Conservation (phyloP, 148 eudicot genomes). For the Nepenthes gracilis region DNA sequence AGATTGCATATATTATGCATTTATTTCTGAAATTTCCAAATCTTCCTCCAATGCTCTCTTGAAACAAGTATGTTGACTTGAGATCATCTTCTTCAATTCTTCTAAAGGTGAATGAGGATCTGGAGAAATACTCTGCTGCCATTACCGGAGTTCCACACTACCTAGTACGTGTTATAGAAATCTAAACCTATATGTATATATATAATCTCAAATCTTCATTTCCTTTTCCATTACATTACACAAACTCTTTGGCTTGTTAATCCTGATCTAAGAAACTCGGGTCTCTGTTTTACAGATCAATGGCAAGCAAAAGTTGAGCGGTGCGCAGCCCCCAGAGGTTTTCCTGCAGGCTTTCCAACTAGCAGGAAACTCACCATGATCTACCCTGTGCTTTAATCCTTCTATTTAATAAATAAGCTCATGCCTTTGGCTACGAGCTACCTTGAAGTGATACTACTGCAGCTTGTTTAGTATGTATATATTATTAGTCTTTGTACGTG, state of each 20-base stretch:
- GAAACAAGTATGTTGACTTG: no score
- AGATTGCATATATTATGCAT: no score
- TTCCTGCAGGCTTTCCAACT: slow-evolving; percentile 57
- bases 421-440: no score
- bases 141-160: slow-evolving; percentile 65
- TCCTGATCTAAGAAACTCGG: background rate
- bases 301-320: slow-evolving; percentile 55
- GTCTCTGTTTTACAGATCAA: slow-evolving; percentile 46
- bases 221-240: background rate
- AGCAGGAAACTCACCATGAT: slow-evolving; percentile 21
- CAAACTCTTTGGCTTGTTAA: background rate
- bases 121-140: slow-evolving; percentile 42
- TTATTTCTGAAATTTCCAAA: no score
- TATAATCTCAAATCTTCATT: background rate
- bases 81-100: background rate
- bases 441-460: no score
- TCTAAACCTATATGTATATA: background rate
- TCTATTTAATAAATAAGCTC: no score
- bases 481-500: no score
- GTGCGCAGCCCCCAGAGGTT: slow-evolving; percentile 72
- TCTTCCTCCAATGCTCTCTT: no score
- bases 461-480: no score
- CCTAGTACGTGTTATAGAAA: slow-evolving; percentile 29
- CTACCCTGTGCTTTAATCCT: background rate
- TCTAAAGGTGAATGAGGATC: slow-evolving; percentile 65